Evolutionary conservation across 257 asterid genomes (phyloP).

Genomic region (Capsicum rhomboideum): DNA sequence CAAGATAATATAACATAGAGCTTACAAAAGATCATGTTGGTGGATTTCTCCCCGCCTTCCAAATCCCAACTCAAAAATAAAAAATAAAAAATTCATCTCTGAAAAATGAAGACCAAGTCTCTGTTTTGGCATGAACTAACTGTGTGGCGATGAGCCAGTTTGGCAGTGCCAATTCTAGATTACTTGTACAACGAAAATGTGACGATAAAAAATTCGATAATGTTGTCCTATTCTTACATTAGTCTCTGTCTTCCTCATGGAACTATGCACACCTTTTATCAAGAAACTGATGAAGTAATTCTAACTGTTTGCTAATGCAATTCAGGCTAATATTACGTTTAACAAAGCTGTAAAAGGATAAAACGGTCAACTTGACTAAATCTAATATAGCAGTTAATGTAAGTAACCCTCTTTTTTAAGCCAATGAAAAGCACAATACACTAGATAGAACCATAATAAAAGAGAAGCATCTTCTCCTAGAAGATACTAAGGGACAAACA

Average conservation of each 20-base stretch:
- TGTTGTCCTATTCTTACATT: neutral
- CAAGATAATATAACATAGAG: neutral
- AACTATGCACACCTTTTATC: neutral
- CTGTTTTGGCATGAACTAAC: too few species aligned
- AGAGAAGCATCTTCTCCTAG: neutral
- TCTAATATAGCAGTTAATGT: too few species aligned
- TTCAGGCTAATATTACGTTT: too few species aligned
- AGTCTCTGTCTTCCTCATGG: neutral
- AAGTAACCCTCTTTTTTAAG: neutral
- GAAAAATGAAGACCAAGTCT: too few species aligned
- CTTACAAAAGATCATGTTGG: neutral
- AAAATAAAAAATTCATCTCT: neutral
- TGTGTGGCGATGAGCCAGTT: too few species aligned
- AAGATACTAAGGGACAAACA: neutral
- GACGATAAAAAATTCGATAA: too few species aligned
- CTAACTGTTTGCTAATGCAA: neutral
- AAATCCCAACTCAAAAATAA: neutral
- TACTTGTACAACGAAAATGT: too few species aligned
- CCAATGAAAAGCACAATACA: neutral
- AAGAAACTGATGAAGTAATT: neutral
- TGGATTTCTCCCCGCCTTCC: too few species aligned
- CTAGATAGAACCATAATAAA: too few species aligned
- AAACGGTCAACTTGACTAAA: too few species aligned
- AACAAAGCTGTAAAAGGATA: too few species aligned
- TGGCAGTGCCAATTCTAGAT: too few species aligned